Base-by-base conservation (phyloP, 176 grass and related monocot species). In the Olyra latifolia region DNA sequence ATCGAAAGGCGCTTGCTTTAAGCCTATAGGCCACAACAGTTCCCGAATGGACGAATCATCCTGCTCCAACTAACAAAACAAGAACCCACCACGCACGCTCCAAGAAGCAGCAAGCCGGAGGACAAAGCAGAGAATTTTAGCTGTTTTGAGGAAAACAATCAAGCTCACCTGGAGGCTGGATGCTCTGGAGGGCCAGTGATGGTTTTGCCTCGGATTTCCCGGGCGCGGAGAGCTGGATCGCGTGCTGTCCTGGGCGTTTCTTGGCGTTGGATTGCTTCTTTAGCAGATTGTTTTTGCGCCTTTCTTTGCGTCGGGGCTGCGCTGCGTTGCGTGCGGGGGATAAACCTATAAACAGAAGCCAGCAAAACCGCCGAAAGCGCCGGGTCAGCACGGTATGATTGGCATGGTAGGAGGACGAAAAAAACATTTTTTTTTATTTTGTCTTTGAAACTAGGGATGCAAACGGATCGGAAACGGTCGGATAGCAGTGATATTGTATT, bases 131-230 rank as follows among this genome's bases (percentile, higher is more conserved):
- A 24, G 55, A 25, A 24, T 25, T 24, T 24, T 1, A 24, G 55
- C 55, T 57, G 24, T 14, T 11, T 3, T 57, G 43, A 6, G 57
- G 57, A 41, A 44, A 17, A 16, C 60, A 16, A 7, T 45, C 57
- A 41, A 60, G 41, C 63, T 84, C 40, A 84, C 82, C 82, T 49
- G 57, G 63, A 22, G 57, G 32, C 32, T 35, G 32, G n/a, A n/a
- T n/a, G 53, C 20, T 55, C 55, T 25, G n/a, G 22, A 57, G n/a
- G 32, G 5, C 5, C 32, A 1, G 11, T 22, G 20, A 19, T 55
- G 20, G 20, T 57, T 25, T 1, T n/a, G 10, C 24, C 55, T 52
- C 55, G 24, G 55, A 25, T 57, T 24, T 57, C 11, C 22, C 4
- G 22, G 22, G 22, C 4, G 54, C 8, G 48, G 48, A 50, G 15